Conservation (phyloP, 495 filamentous ascomycete species). For the Aspergillus wentii region DNA sequence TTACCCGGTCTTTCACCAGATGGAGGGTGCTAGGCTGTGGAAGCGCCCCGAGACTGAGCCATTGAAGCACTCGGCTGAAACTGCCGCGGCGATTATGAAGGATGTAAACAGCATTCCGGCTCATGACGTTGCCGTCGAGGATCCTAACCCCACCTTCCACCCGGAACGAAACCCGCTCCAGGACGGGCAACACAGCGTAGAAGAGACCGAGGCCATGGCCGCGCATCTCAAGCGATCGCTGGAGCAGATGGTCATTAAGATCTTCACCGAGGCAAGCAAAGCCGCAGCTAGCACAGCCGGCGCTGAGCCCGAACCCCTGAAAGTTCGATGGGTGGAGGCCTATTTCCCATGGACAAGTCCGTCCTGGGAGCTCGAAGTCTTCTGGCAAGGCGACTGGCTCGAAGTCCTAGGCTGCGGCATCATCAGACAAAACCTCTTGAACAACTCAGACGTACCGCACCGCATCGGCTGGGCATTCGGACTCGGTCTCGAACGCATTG, state of each 20-base stretch:
- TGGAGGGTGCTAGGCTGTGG: constrained; percentile 94
- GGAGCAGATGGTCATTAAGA: constrained; percentile 81
- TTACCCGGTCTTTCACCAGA: constrained; percentile 97
- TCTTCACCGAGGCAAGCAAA: constrained; percentile 74
- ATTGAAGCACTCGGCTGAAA: constrained; percentile 33
- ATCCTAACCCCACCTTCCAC: constrained; percentile 77
- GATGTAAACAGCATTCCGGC: constrained; percentile 64
- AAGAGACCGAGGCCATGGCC: constrained; percentile 77
- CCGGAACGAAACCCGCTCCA: constrained; percentile 82
- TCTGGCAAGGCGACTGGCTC: constrained; percentile 92
- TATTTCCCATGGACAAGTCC: constrained; percentile 95
- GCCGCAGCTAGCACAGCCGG: constrained; percentile 52
- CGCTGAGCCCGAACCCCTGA: constrained; percentile 59
- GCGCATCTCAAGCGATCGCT: constrained; percentile 86
- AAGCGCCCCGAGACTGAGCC: constrained; percentile 64
- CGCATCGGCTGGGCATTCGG: constrained; percentile 95
- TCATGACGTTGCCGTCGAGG: constrained; percentile 72
- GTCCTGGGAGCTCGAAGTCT: constrained; percentile 93
- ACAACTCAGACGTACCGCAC: constrained; percentile 67
- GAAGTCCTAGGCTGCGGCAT: constrained; percentile 94
- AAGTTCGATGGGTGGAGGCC: constrained; percentile 90
- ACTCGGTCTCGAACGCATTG: constrained; percentile 85
- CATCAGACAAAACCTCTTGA: constrained; percentile 71
- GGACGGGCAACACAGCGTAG: constrained; percentile 56
- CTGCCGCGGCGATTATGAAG: constrained; percentile 46